A percentile compares a stretch with the other conserved stretches of the same genome.
Conservation (phyloP, 1,284 basidiomycete species). For the Heterobasidion parviporum region DNA sequence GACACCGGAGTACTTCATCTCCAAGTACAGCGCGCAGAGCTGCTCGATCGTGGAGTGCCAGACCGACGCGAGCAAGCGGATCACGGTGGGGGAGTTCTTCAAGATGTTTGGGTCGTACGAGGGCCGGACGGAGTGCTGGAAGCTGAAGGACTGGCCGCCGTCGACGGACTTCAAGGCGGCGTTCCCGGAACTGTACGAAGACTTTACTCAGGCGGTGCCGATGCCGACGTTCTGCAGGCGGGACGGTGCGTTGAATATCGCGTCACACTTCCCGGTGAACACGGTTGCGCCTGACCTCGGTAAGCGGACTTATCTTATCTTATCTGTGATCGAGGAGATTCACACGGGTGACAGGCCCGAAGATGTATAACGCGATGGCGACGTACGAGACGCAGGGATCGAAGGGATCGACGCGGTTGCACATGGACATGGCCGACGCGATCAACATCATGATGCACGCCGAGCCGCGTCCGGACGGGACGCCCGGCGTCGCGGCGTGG, state of each 20-base stretch:
- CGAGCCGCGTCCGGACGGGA: conserved; percentile 49
- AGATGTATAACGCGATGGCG: conserved; percentile 77
- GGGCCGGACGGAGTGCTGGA: conserved; percentile 54
- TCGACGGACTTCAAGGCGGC: conserved; percentile 75
- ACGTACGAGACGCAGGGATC: conserved; percentile 54
- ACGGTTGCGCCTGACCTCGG: conserved; percentile 85
- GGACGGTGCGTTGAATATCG: conserved; percentile 84
- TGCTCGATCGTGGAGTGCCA: conserved; percentile 81
- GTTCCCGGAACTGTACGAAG: conserved; percentile 84
- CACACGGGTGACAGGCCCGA: conserved; percentile 42
- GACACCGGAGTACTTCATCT: conserved; percentile 77
- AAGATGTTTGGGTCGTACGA: conserved; percentile 65
- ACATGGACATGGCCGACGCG: conserved; percentile 97
- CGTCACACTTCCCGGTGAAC: conserved; percentile 81
- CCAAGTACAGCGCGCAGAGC: conserved; percentile 55
- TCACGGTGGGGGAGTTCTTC: conserved; percentile 78
- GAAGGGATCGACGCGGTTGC: conserved; percentile 80
- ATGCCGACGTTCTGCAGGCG: conserved; percentile 83
- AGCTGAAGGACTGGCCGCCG: conserved; percentile 94
- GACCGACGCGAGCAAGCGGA: conserved; percentile 51
- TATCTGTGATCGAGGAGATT: neutral
- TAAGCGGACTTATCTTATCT: conserved; percentile 20
- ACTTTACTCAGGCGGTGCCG: conserved; percentile 79
- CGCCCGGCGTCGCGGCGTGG: conserved; percentile 83
- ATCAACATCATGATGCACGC: conserved; percentile 88